A percentile compares a stretch with the other conserved stretches of the same genome.
These are phyloP conservation scores for Chaetomidium leptoderma DNA, from an alignment of 495 filamentous ascomycete species.

Conservation along the genomic window DNA sequence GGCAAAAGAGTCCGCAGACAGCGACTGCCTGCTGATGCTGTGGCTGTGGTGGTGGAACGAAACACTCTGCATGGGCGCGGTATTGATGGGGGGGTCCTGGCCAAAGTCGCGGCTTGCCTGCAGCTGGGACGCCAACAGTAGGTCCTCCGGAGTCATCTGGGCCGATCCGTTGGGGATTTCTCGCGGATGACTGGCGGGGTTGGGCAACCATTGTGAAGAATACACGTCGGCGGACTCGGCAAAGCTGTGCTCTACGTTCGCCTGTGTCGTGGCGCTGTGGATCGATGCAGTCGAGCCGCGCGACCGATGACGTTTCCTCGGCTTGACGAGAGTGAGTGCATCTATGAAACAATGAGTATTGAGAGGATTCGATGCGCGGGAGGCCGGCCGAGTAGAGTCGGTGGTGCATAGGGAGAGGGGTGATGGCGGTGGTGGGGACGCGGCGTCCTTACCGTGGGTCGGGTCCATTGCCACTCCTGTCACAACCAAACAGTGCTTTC, in stretches of 20 bases:
- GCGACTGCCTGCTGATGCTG: slow-evolving; percentile 49
- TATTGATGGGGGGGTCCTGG: slow-evolving; percentile 50
- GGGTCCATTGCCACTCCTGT: slow-evolving; percentile 32
- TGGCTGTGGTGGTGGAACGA: slow-evolving; percentile 47
- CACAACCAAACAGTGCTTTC: slow-evolving; percentile 16
- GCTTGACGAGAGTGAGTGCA: slow-evolving; percentile 31
- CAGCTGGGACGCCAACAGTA: slow-evolving; percentile 57
- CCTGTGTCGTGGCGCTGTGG: slow-evolving; percentile 64
- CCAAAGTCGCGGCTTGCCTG: slow-evolving; percentile 49
- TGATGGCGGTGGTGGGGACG: slow-evolving; percentile 2
- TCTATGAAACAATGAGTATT: slow-evolving; percentile 28
- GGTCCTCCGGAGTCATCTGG: slow-evolving; percentile 61
- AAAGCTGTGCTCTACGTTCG: slow-evolving; percentile 57
- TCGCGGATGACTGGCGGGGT: slow-evolving; percentile 45
- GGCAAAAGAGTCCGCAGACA: slow-evolving; percentile 50
- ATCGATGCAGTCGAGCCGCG: slow-evolving; percentile 82
- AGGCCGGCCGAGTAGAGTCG: neutral
- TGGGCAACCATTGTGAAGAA: slow-evolving; percentile 50
- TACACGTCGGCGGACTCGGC: slow-evolving; percentile 50
- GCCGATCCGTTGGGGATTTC: slow-evolving; percentile 30
- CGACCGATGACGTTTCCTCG: slow-evolving; percentile 65
- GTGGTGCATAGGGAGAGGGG: slow-evolving; percentile 6
- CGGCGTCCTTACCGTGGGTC: slow-evolving; percentile 30
- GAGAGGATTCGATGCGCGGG: neutral
- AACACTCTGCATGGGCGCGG: slow-evolving; percentile 46